Evolutionary conservation across 169 alveolate genomes (phyloP), one percentile per base, ranked within the genome.

Genomic region (Eimeria brunetti): DNA sequence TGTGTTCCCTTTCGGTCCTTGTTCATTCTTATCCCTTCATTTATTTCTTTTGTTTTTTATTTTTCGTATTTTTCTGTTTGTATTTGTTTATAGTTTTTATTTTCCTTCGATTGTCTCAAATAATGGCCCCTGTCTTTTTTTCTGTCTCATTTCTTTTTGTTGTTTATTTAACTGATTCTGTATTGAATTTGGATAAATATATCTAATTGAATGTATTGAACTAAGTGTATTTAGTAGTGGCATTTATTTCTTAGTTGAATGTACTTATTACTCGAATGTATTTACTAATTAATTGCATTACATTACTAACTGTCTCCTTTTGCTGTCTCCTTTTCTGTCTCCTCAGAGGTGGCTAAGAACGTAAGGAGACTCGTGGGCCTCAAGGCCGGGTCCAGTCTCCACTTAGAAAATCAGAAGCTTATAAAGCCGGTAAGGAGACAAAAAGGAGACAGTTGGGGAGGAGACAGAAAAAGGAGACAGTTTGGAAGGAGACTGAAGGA

Each of bases 311-410:
- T 12, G 14, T 69, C 24, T 36, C 36, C 49, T 46, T 78, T 78
- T 18, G 49, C 46, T 49, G 27, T 83, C 24, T 83, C 69, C 33
- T 36, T 53, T 33, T 24, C 11, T 49, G 22, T 51, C 11, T 89
- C 41, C 56, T 38, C 95, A 91, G 95, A 53, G 53, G 91, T 91
- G 8, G 95, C 95, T 2, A 84, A 91, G 83, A 91, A 91, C 36
- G 95, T 91, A 14, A 80, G 95, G 60, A 30, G 86, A 18, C 38
- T 91, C 7, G 84, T 91, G 30, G 95, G 95, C 6, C 84, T 91
- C 73, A 75, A 78, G 90, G 95, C 95, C 5, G 95, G 95, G 20
- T 91, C 95, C 49, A 91, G 64, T n/a, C 71, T 91, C 24, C 95
- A 91, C 27, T 69, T 91, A 1, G 95, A 91, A n/a, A 91, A 75